These are phyloP conservation scores for Apophysomyces elegans DNA, from an alignment of 371 early-diverging fungal genomes.

Conservation along the genomic window DNA sequence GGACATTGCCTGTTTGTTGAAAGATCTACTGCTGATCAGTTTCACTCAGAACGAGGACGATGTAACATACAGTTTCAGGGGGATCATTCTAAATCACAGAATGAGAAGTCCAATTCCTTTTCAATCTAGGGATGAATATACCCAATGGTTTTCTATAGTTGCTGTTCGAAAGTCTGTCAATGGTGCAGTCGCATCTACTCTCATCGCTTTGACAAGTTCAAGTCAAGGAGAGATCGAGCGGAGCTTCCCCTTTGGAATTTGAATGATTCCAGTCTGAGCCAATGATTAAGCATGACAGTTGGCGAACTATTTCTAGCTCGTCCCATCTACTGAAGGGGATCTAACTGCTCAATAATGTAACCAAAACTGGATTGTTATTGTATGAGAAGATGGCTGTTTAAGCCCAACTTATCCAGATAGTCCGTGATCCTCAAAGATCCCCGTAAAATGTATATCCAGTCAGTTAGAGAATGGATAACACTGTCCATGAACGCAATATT, in stretches of 20 bases:
- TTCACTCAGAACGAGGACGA: background rate
- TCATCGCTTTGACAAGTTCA: background rate
- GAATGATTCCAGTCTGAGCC: too few species aligned
- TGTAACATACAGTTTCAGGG: conserved; percentile 20
- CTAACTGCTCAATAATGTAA: too few species aligned
- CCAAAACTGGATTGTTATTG: too few species aligned
- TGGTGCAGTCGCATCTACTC: background rate
- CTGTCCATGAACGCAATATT: too few species aligned
- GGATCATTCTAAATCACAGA: conserved; percentile 26
- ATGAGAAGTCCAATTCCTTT: background rate
- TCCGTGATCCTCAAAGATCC: too few species aligned
- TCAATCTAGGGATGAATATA: conserved; percentile 5
- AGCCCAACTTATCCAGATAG: too few species aligned
- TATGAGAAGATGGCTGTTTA: too few species aligned
- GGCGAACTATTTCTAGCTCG: too few species aligned
- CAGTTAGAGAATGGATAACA: too few species aligned
- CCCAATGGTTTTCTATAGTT: conserved; percentile 30
- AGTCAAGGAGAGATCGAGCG: background rate
- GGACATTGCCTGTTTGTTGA: conserved; percentile 13
- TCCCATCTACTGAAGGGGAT: too few species aligned
- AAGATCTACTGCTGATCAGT: conserved; percentile 22
- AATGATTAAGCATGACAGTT: too few species aligned
- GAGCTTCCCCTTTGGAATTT: background rate
- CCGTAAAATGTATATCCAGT: too few species aligned
- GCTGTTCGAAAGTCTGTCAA: conserved; percentile 27